Evolutionary conservation across 345 rosid genomes (phyloP).

Genomic region (Theobroma cacao): DNA sequence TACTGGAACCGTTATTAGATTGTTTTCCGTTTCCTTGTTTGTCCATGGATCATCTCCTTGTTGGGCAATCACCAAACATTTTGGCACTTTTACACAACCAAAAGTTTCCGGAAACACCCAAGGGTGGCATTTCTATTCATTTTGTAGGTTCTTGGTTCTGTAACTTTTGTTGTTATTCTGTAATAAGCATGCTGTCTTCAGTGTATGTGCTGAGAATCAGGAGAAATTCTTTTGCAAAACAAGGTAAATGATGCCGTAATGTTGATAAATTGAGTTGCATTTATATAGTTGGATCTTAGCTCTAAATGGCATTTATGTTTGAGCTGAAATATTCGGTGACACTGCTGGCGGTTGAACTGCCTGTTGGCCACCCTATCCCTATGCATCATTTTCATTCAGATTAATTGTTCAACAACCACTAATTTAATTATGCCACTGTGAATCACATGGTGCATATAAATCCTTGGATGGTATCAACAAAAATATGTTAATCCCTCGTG

Average conservation of each 20-base stretch:
- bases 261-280: not conserved
- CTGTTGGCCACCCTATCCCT: not conserved
- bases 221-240: not conserved
- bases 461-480: too few relatives aligned
- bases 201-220: conserved; percentile 18
- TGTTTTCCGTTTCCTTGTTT: not conserved
- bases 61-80: conserved; percentile 10
- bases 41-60: not conserved
- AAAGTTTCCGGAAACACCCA: conserved; percentile 6
- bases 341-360: not conserved
- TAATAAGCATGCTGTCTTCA: conserved; percentile 30
- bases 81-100: conserved; percentile 21
- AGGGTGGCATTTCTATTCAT: conserved; percentile 17
- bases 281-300: not conserved
- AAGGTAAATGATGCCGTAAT: not conserved
- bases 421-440: not conserved
- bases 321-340: not conserved
- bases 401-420: not conserved
- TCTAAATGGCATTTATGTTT: not conserved
- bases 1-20: conserved; percentile 89
- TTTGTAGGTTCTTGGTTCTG: conserved; percentile 18
- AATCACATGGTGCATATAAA: not conserved
- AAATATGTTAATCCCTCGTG: too few relatives aligned
- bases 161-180: conserved; percentile 20
- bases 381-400: not conserved